Percentiles rank a stretch among this genome's conserved stretches.
phyloP scores from a whole-genome alignment of 129 eudicot species.

The Dittrichia graveolens region DNA sequence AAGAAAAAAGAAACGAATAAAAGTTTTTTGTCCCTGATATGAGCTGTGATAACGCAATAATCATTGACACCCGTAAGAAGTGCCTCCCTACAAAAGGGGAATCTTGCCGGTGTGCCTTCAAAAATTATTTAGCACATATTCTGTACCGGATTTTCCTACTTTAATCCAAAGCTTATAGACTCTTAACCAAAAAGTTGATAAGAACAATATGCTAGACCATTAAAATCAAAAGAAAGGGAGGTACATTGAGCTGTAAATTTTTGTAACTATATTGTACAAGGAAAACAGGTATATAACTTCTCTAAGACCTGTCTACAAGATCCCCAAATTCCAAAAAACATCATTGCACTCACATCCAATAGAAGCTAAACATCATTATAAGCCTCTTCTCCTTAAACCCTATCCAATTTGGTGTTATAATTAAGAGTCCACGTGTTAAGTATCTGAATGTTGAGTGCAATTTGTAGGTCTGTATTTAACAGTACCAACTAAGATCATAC shows the following conservation, averaged over 20 bases:
- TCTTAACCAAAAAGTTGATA: not conserved
- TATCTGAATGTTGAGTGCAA: not conserved
- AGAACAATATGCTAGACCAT: slow-evolving; percentile 14
- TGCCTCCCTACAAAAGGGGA: not conserved
- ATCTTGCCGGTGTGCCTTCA: not conserved
- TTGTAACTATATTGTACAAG: not conserved
- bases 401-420: not conserved
- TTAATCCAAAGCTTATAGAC: slow-evolving; percentile 9
- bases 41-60: not conserved
- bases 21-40: not conserved
- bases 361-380: slow-evolving; percentile 15
- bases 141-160: slow-evolving; percentile 19
- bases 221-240: slow-evolving; percentile 23
- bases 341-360: not conserved
- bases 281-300: not conserved
- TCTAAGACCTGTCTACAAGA: slow-evolving; percentile 5
- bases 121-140: slow-evolving; percentile 14
- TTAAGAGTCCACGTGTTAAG: not conserved
- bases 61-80: slow-evolving; percentile 11
- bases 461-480: not conserved
- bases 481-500: not conserved
- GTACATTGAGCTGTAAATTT: not conserved
- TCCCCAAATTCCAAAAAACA: slow-evolving; percentile 2
- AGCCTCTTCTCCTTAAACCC: not conserved
- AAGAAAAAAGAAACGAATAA: too few relatives aligned